Base-by-base conservation (phyloP, 192 early-diverging fungal genomes). In the Allomyces javanicus region DNA sequence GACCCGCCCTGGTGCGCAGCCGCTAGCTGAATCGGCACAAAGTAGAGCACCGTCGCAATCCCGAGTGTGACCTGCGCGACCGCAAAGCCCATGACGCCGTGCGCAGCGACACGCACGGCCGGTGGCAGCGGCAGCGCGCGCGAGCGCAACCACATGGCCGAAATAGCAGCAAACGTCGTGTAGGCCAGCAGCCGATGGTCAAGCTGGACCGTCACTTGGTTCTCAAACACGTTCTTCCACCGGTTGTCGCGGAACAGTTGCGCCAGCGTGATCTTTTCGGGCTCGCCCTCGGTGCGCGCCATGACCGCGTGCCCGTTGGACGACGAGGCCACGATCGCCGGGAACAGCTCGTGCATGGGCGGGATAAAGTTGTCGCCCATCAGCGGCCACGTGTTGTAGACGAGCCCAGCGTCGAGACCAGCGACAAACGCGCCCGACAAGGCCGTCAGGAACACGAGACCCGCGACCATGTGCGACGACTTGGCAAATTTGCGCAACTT, bases 351-450 rank as follows among this genome's bases (percentile, higher is more conserved):
- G 4, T 73, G 71, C 25, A 72, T 76, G 17, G 86, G 86, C 43
- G 93, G 95, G 21, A 92, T 74, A n/a, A 92, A 67, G 10, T 85
- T 81, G 27, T 78, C 77, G 63, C 92, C 96, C 96, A 98, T 98
- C 63, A 79, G 78, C 3, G 96, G 96, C 72, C 91, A 98, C 78
- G 94, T 92, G 77, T 98, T 93, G 79, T 96, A 98, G 63, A 96
- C 82, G 25, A 98, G 76, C 10, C 96, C 95, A 43, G 95, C 95
- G 72, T 98, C 95, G 25, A 98, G 77, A 21, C 95, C 95, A 58
- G 95, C 95, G 10, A 98, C 95, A 73, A 95, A 86, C 24, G 88
- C 95, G 64, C 93, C 92, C 5, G 91, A 91, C 65, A 97, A 74
- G 22, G 88, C 87, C 17, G 95, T 96, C 22, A 90, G 67, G 65